phyloP scores from a whole-genome alignment of 2,329 filamentous ascomycete genomes.

The Penicillium fuscoglaucum region DNA sequence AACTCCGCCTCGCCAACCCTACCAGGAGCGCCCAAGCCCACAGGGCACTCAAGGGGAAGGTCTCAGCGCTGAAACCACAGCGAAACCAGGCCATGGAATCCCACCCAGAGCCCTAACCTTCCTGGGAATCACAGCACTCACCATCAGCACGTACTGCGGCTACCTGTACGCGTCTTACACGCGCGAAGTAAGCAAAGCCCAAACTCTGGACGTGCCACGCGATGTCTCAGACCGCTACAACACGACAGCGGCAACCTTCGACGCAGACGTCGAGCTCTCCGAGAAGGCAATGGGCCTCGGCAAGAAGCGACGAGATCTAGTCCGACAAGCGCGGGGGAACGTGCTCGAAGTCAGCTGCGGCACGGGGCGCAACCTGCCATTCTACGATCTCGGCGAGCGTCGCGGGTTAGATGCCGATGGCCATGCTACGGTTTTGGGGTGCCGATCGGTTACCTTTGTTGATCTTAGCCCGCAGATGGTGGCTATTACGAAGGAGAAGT shows the following conservation, averaged over 20 bases:
- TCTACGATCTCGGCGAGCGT: conserved; percentile 45
- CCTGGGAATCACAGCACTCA: conserved; percentile 41
- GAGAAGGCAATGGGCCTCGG: conserved; percentile 47
- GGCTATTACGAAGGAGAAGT: conserved; percentile 47
- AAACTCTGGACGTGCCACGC: conserved; percentile 35
- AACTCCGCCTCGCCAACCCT: not conserved
- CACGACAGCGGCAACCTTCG: conserved; percentile 44
- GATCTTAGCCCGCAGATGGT: conserved; percentile 53
- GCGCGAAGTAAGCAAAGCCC: conserved; percentile 35
- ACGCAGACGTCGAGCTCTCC: conserved; percentile 47
- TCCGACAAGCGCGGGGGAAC: conserved; percentile 46
- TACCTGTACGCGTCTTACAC: conserved; percentile 47
- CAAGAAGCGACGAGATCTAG: conserved; percentile 43
- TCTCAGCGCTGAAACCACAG: conserved; percentile 3
- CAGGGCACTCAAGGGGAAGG: conserved; percentile 3
- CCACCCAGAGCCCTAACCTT: conserved; percentile 40
- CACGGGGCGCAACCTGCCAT: conserved; percentile 51
- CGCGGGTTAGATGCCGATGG: conserved; percentile 35
- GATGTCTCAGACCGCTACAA: conserved; percentile 52
- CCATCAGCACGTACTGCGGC: conserved; percentile 45
- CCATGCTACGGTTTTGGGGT: conserved; percentile 33
- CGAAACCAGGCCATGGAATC: conserved; percentile 20
- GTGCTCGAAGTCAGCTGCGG: conserved; percentile 53
- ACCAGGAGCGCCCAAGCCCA: not conserved
- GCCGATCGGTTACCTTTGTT: conserved; percentile 48